These are phyloP conservation scores for Phytophthora chlamydospora DNA, from an alignment of 352 stramenopile species.

Conservation along the genomic window DNA sequence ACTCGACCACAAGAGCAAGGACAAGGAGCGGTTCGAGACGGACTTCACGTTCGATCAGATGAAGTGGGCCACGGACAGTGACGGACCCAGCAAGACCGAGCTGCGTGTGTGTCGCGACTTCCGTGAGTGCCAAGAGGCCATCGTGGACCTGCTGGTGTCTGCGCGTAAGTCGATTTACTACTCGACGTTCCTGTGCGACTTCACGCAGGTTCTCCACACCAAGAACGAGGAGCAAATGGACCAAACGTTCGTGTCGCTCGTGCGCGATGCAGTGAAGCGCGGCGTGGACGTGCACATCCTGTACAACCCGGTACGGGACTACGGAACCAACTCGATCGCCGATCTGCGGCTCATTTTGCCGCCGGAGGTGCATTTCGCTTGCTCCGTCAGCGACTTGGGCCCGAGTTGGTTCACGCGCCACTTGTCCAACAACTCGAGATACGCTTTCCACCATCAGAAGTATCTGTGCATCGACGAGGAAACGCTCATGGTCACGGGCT, in stretches of 20 bases:
- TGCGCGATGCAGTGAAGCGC: slow-evolving; percentile 60
- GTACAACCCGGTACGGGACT: slow-evolving; percentile 79
- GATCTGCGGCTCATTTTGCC: slow-evolving; percentile 56
- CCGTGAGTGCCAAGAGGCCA: slow-evolving; percentile 63
- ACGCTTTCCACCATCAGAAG: slow-evolving; percentile 87
- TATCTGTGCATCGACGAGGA: slow-evolving; percentile 74
- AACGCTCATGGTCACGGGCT: slow-evolving; percentile 77
- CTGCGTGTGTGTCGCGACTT: slow-evolving; percentile 63
- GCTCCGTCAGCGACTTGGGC: slow-evolving; percentile 70
- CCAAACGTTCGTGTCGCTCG: slow-evolving; percentile 66
- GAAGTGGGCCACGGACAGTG: slow-evolving; percentile 48
- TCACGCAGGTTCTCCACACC: slow-evolving; percentile 57
- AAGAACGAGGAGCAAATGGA: slow-evolving; percentile 31
- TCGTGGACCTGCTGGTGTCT: slow-evolving; percentile 62
- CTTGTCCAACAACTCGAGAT: slow-evolving; percentile 83
- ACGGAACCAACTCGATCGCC: slow-evolving; percentile 65
- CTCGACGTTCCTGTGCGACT: slow-evolving; percentile 85
- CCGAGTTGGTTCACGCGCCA: slow-evolving; percentile 50
- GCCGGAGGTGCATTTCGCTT: slow-evolving; percentile 54
- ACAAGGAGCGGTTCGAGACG: slow-evolving; percentile 34
- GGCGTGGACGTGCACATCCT: slow-evolving; percentile 73
- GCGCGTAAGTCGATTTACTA: slow-evolving; percentile 73
- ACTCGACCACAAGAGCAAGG: slow-evolving; percentile 25
- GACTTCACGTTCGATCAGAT: slow-evolving; percentile 73
- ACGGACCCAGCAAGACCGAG: slow-evolving; percentile 15